Evolutionary conservation across 805 yeast genomes (phyloP), one percentile per base, ranked within the genome.

Genomic region (Saccharomycopsis sp.): DNA sequence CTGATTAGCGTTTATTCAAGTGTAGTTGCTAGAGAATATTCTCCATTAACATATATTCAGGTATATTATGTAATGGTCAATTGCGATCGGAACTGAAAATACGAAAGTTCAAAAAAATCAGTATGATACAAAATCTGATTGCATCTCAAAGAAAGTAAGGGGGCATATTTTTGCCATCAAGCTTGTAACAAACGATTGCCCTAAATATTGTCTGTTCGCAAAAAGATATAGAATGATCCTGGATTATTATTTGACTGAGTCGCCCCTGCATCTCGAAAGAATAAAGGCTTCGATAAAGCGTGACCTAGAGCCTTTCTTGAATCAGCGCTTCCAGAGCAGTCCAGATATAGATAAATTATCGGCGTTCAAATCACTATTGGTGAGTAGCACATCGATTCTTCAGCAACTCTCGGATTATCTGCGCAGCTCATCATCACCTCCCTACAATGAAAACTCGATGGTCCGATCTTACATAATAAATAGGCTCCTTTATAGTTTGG

Each of bases 391-490:
- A 4, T 5, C 48, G 21, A 44, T 44, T 44, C 21, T 44, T 16
- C 48, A 44, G 21, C 48, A 44, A 44, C 21, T 44, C 18, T 18
- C 48, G 16, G 48, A 44, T n/a, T n/a, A n/a, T n/a, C n/a, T n/a
- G n/a, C n/a, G n/a, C n/a, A n/a, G n/a, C n/a, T n/a, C n/a, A n/a
- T n/a, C n/a, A n/a, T n/a, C n/a, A n/a, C n/a, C n/a, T n/a, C n/a
- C n/a, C n/a, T n/a, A n/a, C n/a, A n/a, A n/a, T n/a, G n/a, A 44
- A 44, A 16, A 8, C 8, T 18, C 21, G 12, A 16, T 59, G 12
- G 34, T 55, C 34, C 54, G 59, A 53, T 50, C 62, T 12, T 59
- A 41, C 51, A 24, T 47, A 9, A n/a, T 59, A 12, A 56, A 59
- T 34, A 54, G 44, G 18, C 34, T 59, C 7, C 47, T 59, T 20